Conservation (phyloP, 139 green algal species). For the Gonium pectorale region DNA sequence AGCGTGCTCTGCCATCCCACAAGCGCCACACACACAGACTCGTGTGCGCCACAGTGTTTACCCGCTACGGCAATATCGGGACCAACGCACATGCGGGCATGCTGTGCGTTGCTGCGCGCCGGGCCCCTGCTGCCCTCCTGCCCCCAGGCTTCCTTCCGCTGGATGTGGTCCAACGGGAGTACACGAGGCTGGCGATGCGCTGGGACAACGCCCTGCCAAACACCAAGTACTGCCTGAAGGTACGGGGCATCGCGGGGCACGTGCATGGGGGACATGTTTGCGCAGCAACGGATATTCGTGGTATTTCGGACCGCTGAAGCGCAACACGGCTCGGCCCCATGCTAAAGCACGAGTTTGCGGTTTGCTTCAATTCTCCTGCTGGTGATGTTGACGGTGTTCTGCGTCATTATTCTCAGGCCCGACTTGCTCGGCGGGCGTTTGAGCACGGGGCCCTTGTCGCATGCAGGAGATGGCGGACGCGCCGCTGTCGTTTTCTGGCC, state of each 20-base stretch:
- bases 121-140: neutral
- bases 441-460: neutral
- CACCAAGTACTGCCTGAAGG: conserved; percentile 43
- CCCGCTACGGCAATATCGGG: too few relatives aligned
- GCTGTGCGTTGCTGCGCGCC: too few relatives aligned
- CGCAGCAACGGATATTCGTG: neutral
- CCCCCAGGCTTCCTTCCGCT: conserved; percentile 23
- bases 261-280: neutral
- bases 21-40: too few relatives aligned
- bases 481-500: neutral
- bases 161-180: conserved; percentile 21
- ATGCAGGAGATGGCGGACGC: conserved; percentile 31
- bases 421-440: neutral
- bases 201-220: conserved; percentile 27
- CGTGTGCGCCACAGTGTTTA: too few relatives aligned
- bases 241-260: neutral
- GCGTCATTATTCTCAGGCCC: too few relatives aligned
- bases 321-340: neutral
- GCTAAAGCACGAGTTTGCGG: neutral
- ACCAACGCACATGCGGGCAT: too few relatives aligned
- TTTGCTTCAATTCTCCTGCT: neutral
- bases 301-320: too few relatives aligned
- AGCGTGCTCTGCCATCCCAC: too few relatives aligned
- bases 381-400: neutral
- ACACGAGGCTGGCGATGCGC: neutral